Evolutionary conservation across 2,329 filamentous ascomycete species (phyloP).

Genomic region (Phialophora tarda): DNA sequence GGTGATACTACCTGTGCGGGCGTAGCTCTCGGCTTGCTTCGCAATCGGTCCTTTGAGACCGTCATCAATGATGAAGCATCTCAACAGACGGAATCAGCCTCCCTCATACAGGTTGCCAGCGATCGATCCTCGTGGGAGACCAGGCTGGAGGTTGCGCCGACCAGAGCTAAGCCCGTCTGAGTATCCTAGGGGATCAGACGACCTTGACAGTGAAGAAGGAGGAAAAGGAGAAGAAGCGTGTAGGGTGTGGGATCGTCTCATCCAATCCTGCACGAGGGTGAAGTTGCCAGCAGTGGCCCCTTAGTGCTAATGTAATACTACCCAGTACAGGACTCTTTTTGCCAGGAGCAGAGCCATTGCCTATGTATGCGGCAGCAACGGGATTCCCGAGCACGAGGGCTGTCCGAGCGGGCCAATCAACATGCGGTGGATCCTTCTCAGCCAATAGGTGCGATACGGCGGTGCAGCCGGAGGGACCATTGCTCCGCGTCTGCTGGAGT

Average conservation of each 20-base stretch:
- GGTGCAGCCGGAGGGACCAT: conserved; percentile 1
- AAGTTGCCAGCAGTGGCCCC: background rate
- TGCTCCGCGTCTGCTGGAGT: conserved; percentile 7
- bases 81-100: conserved; percentile 53
- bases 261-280: conserved; percentile 8
- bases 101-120: conserved; percentile 45
- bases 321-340: too few species aligned
- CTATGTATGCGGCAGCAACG: too few species aligned
- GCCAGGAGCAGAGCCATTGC: too few species aligned
- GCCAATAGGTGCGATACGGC: conserved; percentile 6
- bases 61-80: conserved; percentile 57
- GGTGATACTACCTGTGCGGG: conserved; percentile 56
- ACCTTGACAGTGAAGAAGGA: conserved; percentile 39
- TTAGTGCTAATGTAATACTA: background rate
- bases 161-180: conserved; percentile 47
- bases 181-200: conserved; percentile 44
- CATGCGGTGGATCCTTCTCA: background rate
- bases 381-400: too few species aligned
- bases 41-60: conserved; percentile 38
- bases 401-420: conserved; percentile 2
- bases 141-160: conserved; percentile 53
- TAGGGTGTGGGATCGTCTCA: conserved; percentile 17
- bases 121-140: conserved; percentile 54
- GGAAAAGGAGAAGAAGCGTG: background rate
- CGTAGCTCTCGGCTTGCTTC: conserved; percentile 51